Percentiles rank a stretch among this genome's conserved stretches.
Conservation (phyloP, 2,329 filamentous ascomycete genomes). For the Fusarium decemcellulare region DNA sequence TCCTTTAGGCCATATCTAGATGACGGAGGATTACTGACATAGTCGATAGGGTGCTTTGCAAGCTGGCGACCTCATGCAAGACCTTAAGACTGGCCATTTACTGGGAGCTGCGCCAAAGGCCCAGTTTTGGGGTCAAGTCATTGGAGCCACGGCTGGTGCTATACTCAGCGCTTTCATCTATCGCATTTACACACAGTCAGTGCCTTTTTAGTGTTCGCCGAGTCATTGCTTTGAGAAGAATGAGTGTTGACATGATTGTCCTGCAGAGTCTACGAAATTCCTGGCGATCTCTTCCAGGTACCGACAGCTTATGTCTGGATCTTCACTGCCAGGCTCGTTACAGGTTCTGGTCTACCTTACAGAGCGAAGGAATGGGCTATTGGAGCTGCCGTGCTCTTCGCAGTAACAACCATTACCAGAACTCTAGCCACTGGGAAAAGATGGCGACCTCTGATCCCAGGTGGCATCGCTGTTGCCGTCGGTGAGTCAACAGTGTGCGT, state of each 20-base stretch:
- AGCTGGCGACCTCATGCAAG: constrained; percentile 96
- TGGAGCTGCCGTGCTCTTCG: constrained; percentile 82
- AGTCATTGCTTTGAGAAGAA: neutral
- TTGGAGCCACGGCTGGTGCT: constrained; percentile 89
- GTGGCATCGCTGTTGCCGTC: constrained; percentile 95
- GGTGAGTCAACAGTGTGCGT: constrained; percentile 62
- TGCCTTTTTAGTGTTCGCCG: constrained; percentile 1
- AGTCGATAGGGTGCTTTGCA: constrained; percentile 79
- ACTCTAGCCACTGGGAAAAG: constrained; percentile 68
- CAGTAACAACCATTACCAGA: constrained; percentile 77
- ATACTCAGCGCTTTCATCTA: constrained; percentile 91
- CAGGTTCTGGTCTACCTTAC: constrained; percentile 86
- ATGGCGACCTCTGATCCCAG: constrained; percentile 86
- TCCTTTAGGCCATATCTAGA: too few species aligned
- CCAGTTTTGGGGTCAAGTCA: constrained; percentile 96
- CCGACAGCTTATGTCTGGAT: constrained; percentile 98
- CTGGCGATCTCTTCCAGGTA: constrained; percentile 91
- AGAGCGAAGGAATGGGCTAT: constrained; percentile 87
- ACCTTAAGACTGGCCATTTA: constrained; percentile 95
- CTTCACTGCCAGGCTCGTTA: constrained; percentile 94
- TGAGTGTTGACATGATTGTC: constrained; percentile 18
- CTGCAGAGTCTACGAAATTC: constrained; percentile 84
- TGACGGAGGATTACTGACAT: constrained; percentile 11
- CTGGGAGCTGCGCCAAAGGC: constrained; percentile 93
- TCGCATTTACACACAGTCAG: constrained; percentile 81